Evolutionary conservation across 23 red algal genomes (phyloP).

Genomic region (Gracilaria vermiculophylla): DNA sequence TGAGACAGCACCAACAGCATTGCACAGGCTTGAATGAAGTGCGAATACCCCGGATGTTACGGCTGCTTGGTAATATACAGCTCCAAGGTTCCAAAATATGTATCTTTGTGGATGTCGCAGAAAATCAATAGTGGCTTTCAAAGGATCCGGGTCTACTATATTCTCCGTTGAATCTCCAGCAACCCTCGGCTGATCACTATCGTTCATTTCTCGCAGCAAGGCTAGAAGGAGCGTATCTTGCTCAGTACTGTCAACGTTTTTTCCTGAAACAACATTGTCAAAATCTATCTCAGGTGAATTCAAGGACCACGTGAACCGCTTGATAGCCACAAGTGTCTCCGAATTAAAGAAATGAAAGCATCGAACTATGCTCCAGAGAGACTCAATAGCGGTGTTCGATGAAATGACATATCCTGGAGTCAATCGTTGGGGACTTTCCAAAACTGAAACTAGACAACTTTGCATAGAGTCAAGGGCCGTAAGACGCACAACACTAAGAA

Average conservation of each 20-base stretch:
- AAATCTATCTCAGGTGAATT: not conserved
- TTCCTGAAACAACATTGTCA: not conserved
- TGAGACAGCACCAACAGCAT: not conserved
- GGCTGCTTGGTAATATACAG: slow-evolving; percentile 11
- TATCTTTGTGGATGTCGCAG: not conserved
- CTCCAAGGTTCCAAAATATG: not conserved
- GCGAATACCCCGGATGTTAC: not conserved
- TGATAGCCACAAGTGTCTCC: not conserved
- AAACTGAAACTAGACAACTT: not conserved
- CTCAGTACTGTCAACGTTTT: not conserved
- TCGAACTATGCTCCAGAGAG: not conserved
- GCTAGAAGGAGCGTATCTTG: not conserved
- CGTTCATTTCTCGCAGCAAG: not conserved
- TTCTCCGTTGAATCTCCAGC: not conserved
- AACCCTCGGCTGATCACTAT: not conserved
- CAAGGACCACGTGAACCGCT: not conserved
- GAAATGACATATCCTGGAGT: not conserved
- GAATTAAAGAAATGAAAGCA: not conserved
- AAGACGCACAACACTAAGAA: not conserved
- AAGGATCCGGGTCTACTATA: not conserved
- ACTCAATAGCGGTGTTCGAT: not conserved
- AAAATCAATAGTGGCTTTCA: not conserved
- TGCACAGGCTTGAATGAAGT: not conserved
- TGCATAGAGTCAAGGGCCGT: not conserved
- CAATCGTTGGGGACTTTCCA: not conserved